Conservation (phyloP, 441 rosid species). For the Pelargonium cotyledonis region DNA sequence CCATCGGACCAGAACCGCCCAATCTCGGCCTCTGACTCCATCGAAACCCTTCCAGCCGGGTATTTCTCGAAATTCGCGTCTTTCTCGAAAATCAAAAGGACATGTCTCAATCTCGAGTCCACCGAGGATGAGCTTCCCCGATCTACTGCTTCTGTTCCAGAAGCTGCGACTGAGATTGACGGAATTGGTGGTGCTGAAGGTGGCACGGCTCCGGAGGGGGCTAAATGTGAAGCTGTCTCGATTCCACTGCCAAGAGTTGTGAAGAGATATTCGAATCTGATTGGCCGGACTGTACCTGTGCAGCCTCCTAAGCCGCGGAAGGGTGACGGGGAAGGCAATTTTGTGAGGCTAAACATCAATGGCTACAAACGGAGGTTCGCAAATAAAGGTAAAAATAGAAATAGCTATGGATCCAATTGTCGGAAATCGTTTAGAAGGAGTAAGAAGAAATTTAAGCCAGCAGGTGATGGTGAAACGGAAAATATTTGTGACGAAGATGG, state of each 20-base stretch:
- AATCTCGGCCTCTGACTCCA: slow-evolving; percentile 20
- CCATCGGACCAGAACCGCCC: slow-evolving; percentile 24
- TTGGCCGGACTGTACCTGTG: slow-evolving; percentile 40
- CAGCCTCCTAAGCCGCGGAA: slow-evolving; percentile 45
- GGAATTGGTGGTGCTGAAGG: not conserved
- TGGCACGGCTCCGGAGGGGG: not conserved
- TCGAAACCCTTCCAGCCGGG: slow-evolving; percentile 47
- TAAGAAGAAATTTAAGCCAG: slow-evolving; percentile 32
- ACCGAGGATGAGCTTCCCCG: slow-evolving; percentile 13
- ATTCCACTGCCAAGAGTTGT: not conserved
- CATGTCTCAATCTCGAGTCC: slow-evolving; percentile 40
- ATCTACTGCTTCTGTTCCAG: slow-evolving; percentile 4
- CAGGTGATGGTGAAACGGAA: slow-evolving; percentile 14
- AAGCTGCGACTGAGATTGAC: slow-evolving; percentile 11
- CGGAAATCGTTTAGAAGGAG: slow-evolving; percentile 38
- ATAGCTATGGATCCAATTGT: slow-evolving; percentile 23
- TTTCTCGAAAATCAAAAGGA: slow-evolving; percentile 48
- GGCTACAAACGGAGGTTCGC: slow-evolving; percentile 52
- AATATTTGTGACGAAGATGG: slow-evolving; percentile 38
- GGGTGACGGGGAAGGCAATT: slow-evolving; percentile 63
- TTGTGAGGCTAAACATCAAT: slow-evolving; percentile 64
- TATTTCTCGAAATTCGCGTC: slow-evolving; percentile 52
- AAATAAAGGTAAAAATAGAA: slow-evolving; percentile 27
- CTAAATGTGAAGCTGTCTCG: not conserved
- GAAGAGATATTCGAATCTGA: slow-evolving; percentile 35